Evolutionary conservation across 805 yeast species (phyloP), one percentile per base, ranked within the genome.

Genomic region (Metschnikowia aberdeeniae): DNA sequence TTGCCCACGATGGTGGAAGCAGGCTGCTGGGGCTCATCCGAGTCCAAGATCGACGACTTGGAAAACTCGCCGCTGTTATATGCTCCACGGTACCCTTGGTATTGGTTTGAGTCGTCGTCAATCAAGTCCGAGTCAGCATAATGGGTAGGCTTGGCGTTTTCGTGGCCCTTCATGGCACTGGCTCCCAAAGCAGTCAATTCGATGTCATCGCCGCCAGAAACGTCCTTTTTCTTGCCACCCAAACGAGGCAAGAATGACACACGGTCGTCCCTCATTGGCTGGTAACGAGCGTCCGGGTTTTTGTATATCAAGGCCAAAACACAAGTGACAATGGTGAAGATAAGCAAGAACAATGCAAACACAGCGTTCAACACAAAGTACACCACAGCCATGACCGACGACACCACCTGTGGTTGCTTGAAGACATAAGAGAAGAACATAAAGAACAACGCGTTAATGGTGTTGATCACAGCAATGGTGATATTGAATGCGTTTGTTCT

Each of bases 231-330:
- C 45, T 72, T 46, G 34, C 35, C 45, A 8, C 55, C 81, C 45
- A 74, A 72, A 57, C 83, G 76, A 51, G 90, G 90, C 60, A 93
- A 86, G 64, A 93, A 93, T n/a, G 97, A 86, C 42, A 86, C 93
- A 62, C 99, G 81, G 62, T 93, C 99, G 65, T 93, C 99, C 57
- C 85, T 86, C 85, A 92, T 86, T 50, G 97, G 98, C 69, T 89
- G 92, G 70, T 93, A 93, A 56, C 96, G 79, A 8, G 92, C 81
- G 66, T 93, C 99, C 43, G 99, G 98, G 64, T 93, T 89, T 73
- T 86, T 89, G 64, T 86, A 84, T 28, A 90, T 54, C 57, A 93
- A 66, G 0, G 97, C 96, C 66, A 89, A 71, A 5, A 82, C 72
- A 70, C 98, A 90, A 1, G 96, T 86, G 32, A 89, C 80, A 56